These are phyloP conservation scores for Amaranthus tricolor DNA, from an alignment of 179 eudicot species.

Conservation along the genomic window DNA sequence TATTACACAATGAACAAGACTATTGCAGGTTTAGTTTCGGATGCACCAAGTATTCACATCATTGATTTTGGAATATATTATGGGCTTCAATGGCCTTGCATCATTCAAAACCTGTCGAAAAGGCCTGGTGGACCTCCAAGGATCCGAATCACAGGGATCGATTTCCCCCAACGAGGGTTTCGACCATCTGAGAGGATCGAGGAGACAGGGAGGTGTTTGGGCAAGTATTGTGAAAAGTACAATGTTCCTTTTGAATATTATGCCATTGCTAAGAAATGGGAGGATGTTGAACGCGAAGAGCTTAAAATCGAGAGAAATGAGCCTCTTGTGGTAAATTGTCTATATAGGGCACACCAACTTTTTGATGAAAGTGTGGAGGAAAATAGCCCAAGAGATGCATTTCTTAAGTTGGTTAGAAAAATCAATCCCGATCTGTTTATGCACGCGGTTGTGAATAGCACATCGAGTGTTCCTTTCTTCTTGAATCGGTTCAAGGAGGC, in stretches of 20 bases:
- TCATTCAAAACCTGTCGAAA: constrained; percentile 47
- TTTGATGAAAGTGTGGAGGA: constrained; percentile 46
- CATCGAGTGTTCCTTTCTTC: constrained; percentile 50
- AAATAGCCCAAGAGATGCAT: constrained; percentile 46
- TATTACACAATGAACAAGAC: constrained; percentile 53
- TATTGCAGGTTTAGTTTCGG: constrained; percentile 37
- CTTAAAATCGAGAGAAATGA: constrained; percentile 39
- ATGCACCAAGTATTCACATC: constrained; percentile 50
- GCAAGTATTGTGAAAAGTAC: constrained; percentile 52
- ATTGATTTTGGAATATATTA: constrained; percentile 66
- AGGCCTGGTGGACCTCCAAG: constrained; percentile 62
- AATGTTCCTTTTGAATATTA: constrained; percentile 52
- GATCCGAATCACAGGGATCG: constrained; percentile 69
- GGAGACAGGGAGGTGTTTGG: constrained; percentile 61
- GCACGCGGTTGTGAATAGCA: constrained; percentile 46
- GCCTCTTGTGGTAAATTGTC: constrained; percentile 43
- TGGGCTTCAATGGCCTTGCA: constrained; percentile 75
- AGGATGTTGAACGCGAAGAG: constrained; percentile 35
- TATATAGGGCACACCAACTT: constrained; percentile 37
- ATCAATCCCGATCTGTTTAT: constrained; percentile 42
- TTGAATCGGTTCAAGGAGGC: constrained; percentile 51
- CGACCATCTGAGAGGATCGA: constrained; percentile 57
- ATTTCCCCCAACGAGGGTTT: constrained; percentile 64
- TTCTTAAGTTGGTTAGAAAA: constrained; percentile 38
- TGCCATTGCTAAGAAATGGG: constrained; percentile 45